A percentile compares a stretch with the other conserved stretches of the same genome.
These are phyloP conservation scores for Gymnopilus junonius DNA, from an alignment of 768 basidiomycete species.

Conservation along the genomic window DNA sequence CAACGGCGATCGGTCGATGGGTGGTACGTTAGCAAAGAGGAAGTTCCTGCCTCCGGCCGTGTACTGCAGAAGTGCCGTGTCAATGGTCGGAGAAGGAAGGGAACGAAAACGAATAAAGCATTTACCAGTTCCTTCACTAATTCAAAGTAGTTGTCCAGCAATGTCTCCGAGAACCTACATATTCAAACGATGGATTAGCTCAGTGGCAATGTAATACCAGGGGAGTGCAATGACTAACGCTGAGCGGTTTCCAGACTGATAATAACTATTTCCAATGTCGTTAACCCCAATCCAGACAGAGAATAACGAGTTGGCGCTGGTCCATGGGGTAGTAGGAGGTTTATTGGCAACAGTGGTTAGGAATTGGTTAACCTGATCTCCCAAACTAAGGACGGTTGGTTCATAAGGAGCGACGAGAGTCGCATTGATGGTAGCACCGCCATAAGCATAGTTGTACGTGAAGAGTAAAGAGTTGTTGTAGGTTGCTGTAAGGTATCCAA, in stretches of 20 bases:
- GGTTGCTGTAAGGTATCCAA: conserved; percentile 53
- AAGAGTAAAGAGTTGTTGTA: conserved; percentile 58
- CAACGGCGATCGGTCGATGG: conserved; percentile 46
- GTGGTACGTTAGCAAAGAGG: conserved; percentile 49
- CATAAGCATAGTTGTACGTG: conserved; percentile 70
- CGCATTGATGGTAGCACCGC: conserved; percentile 68
- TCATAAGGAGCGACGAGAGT: conserved; percentile 56
- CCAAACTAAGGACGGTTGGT: conserved; percentile 55
- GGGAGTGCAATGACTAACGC: conserved; percentile 41
- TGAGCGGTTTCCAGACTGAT: conserved; percentile 45
- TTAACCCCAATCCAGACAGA: conserved; percentile 77
- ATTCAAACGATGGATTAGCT: neutral
- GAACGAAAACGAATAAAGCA: neutral
- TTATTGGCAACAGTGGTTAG: conserved; percentile 48
- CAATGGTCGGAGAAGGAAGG: neutral
- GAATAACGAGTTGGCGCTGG: conserved; percentile 59
- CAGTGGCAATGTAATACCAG: neutral
- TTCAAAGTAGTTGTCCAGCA: conserved; percentile 18
- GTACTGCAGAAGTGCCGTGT: conserved; percentile 29
- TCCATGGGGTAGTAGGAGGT: conserved; percentile 59
- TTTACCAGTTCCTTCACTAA: conserved; percentile 35
- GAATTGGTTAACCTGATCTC: conserved; percentile 68
- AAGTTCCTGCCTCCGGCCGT: conserved; percentile 59
- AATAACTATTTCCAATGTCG: conserved; percentile 64
- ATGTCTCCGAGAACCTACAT: conserved; percentile 30